Base-by-base conservation (phyloP, 83 land plant species). In the Larix sibirica region DNA sequence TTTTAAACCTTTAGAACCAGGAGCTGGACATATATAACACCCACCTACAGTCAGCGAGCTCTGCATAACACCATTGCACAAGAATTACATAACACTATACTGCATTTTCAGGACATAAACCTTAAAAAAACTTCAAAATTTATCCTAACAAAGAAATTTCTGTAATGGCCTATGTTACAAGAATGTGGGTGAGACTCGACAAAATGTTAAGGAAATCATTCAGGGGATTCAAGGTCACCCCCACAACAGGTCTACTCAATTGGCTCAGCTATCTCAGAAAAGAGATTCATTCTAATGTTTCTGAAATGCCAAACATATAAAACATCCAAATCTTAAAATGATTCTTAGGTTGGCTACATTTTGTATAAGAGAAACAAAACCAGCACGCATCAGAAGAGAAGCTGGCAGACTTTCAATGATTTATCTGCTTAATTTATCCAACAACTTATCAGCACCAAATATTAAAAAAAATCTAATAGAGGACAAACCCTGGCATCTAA, bases 11-110 rank as follows among this genome's bases (percentile, higher is more conserved):
- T 88, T 96, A 9, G 96, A 91, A 2, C 89, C 86, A 26, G 98
- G 95, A 61, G 88, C 91, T 38, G 96, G 85, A 86, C 87, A 91
- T 60, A 94, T 88, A 86, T 87, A 90, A 85, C 96, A 94, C 64
- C 97, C 96, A 88, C 92, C 96, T 82, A 89, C 87, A 63, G 98
- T 94, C 61, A 92, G 91, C 0, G 94, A 88, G 36, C 88, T 90
- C 98, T 96, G 96, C 85, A 87, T 42, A 79, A 77, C 38, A 79
- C 80, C 20, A 44, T 10, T 18, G 18, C 16, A 80, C 44, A n/a
- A 4, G 26, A 14, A 14, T 24, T 67, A 20, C 9, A 63, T 67
- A 62, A 31, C 54, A 62, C 67, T 38, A 33, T 31, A 70, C 36
- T 66, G 21, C 73, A 81, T 60, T 42, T 71, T 71, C 54, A 71